These are phyloP conservation scores for Papiliotrema laurentii DNA, from an alignment of 1,284 basidiomycete genomes.

Conservation along the genomic window DNA sequence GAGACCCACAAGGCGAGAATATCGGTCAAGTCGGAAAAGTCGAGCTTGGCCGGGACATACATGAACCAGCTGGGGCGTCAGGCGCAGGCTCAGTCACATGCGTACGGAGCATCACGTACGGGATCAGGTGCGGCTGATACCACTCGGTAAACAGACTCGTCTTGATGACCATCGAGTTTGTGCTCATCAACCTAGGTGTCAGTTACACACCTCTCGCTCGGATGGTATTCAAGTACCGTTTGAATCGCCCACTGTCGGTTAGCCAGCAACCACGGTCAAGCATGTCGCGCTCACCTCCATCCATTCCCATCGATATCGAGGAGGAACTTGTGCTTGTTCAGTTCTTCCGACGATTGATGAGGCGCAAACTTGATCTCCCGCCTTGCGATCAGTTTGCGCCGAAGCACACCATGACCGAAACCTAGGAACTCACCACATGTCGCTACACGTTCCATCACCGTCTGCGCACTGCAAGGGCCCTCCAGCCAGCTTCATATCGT, in stretches of 20 bases:
- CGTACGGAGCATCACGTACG: constrained; percentile 21
- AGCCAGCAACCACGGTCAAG: constrained; percentile 1
- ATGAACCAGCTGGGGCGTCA: constrained; percentile 39
- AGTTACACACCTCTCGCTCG: neutral
- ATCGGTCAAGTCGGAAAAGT: constrained; percentile 43
- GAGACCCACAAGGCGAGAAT: constrained; percentile 45
- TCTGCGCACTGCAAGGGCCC: constrained; percentile 39
- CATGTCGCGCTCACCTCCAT: constrained; percentile 37
- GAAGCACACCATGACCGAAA: neutral
- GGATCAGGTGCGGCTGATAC: constrained; percentile 46
- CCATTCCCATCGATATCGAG: constrained; percentile 53
- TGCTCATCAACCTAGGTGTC: constrained; percentile 45
- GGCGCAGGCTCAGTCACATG: neutral
- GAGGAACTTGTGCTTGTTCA: constrained; percentile 48
- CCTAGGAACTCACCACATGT: constrained; percentile 30
- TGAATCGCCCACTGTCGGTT: constrained; percentile 31
- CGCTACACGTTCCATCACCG: constrained; percentile 42
- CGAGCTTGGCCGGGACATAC: constrained; percentile 45
- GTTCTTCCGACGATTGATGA: constrained; percentile 22
- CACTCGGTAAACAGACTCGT: constrained; percentile 47
- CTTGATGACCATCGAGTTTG: constrained; percentile 51
- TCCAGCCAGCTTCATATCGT: constrained; percentile 43
- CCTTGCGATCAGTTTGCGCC: constrained; percentile 12
- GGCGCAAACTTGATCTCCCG: constrained; percentile 36
- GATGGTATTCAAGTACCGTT: constrained; percentile 6